Percentiles rank a stretch among this genome's conserved stretches.
Conservation (phyloP, 306 rosid genomes). For the Clitoria ternatea region DNA sequence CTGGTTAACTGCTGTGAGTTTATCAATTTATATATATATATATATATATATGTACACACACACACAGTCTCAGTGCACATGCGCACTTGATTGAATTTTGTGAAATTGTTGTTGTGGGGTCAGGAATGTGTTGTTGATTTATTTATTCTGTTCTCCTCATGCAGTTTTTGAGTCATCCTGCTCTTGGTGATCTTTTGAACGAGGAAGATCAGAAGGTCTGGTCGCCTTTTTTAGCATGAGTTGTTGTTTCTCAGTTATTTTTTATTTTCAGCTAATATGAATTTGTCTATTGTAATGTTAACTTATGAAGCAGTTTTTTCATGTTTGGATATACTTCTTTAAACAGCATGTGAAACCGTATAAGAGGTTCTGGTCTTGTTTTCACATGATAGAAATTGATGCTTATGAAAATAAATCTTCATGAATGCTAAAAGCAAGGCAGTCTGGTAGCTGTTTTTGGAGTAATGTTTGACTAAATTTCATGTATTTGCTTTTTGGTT, state of each 20-base stretch:
- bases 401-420: background rate
- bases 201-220: constrained; percentile 87
- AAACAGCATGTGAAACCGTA: background rate
- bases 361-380: background rate
- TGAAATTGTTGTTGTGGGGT: background rate
- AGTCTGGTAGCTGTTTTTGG: background rate
- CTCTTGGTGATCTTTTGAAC: constrained; percentile 56
- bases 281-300: background rate
- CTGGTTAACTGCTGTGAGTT: constrained; percentile 85
- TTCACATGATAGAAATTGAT: background rate
- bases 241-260: no score
- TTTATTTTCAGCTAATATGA: background rate
- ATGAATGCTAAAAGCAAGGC: background rate
- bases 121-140: background rate
- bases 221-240: background rate
- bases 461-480: background rate
- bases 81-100: background rate
- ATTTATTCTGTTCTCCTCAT: background rate
- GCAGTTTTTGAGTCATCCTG: constrained; percentile 95
- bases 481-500: background rate
- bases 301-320: background rate
- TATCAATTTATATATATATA: background rate
- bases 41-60: no score
- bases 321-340: background rate
- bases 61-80: no score